Evolutionary conservation across 2,329 filamentous ascomycete genomes (phyloP).

Genomic region (Scedosporium aurantiacum): DNA sequence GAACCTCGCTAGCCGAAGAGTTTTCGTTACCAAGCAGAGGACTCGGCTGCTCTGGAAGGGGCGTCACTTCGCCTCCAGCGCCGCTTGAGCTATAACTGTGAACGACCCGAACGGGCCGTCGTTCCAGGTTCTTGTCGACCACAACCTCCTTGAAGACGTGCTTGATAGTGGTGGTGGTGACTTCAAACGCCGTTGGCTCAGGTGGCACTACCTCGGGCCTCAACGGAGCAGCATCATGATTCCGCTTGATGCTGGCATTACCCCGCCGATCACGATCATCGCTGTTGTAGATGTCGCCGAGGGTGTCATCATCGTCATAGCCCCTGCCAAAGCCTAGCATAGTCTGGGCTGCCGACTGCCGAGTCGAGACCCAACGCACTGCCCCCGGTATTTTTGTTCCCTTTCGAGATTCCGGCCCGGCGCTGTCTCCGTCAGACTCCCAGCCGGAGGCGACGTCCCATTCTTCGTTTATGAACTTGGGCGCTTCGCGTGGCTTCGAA

Average conservation of each 20-base stretch:
- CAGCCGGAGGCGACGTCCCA: neutral
- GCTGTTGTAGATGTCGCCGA: too few species aligned
- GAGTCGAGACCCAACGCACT: neutral
- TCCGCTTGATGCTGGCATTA: too few species aligned
- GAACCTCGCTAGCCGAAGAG: too few species aligned
- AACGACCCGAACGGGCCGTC: neutral
- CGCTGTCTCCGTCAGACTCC: neutral
- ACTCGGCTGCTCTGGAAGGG: neutral
- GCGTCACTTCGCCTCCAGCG: neutral
- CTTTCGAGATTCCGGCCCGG: neutral
- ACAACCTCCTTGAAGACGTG: neutral
- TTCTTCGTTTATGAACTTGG: neutral
- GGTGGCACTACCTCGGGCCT: neutral
- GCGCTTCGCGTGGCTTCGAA: neutral
- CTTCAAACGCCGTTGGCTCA: neutral
- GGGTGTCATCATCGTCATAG: too few species aligned
- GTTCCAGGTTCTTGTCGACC: neutral
- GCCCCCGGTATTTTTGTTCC: neutral
- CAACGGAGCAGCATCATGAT: too few species aligned
- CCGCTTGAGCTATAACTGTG: neutral
- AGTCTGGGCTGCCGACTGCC: neutral
- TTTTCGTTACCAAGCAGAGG: too few species aligned
- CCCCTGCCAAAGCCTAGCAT: neutral
- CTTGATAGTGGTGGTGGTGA: neutral
- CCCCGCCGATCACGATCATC: too few species aligned